Evolutionary conservation across 805 yeast genomes (phyloP).

Genomic region (Saccharomycopsis oosterbeekiorum): DNA sequence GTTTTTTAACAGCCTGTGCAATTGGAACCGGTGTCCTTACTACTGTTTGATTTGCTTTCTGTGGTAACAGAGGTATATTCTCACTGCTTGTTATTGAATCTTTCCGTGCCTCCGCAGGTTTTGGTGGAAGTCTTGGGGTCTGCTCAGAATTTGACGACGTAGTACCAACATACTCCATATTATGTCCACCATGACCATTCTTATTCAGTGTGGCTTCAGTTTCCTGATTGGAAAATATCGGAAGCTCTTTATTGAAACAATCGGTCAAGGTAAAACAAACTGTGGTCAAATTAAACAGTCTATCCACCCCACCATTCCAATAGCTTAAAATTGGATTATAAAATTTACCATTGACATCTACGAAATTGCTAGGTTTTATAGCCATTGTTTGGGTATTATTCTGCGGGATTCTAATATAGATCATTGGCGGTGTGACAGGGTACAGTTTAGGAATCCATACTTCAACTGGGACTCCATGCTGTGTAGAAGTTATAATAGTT

Average conservation of each 20-base stretch:
- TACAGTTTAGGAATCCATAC: constrained; percentile 72
- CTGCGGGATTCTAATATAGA: constrained; percentile 35
- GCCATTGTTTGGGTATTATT: constrained; percentile 38
- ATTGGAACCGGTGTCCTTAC: not conserved
- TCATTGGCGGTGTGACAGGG: constrained; percentile 60
- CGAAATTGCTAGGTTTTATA: constrained; percentile 50
- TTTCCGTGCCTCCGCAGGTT: not conserved
- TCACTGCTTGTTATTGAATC: not conserved
- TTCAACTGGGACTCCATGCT: constrained; percentile 46
- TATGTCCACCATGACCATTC: constrained; percentile 2
- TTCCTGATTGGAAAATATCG: constrained; percentile 27
- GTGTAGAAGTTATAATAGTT: constrained; percentile 27
- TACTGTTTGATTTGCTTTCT: constrained; percentile 6
- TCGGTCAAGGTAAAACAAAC: constrained; percentile 27
- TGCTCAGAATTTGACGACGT: not conserved
- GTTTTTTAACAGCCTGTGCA: not conserved
- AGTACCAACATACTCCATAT: constrained; percentile 2
- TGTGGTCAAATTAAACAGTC: constrained; percentile 24
- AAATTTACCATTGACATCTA: constrained; percentile 63
- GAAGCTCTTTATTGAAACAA: constrained; percentile 34
- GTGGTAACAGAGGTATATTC: constrained; percentile 16
- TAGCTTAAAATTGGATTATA: constrained; percentile 58
- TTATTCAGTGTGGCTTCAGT: not conserved
- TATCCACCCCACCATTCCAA: constrained; percentile 35
- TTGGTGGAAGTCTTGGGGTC: not conserved